Evolutionary conservation across 805 yeast genomes (phyloP).

Genomic region (Komagataella pseudopastoris): DNA sequence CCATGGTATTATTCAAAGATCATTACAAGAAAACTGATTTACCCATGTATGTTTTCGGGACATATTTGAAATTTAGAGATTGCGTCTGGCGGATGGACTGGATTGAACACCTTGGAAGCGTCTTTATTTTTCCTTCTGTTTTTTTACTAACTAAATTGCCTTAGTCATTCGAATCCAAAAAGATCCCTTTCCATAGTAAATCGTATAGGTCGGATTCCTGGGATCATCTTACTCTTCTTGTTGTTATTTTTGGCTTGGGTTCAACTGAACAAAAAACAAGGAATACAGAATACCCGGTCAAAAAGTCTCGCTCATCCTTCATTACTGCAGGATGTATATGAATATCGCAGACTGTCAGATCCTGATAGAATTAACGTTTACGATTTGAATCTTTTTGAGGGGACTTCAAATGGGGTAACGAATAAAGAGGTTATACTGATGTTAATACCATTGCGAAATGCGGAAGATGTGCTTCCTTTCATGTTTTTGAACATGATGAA

Average conservation of each 20-base stretch:
- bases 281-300: background rate
- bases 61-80: too few relatives aligned
- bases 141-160: background rate
- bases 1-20: constrained; percentile 1
- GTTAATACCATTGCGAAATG: constrained; percentile 68
- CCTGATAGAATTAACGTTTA: constrained; percentile 33
- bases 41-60: constrained; percentile 24
- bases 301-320: background rate
- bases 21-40: constrained; percentile 31
- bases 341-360: background rate
- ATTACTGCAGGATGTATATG: background rate
- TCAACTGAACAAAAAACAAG: background rate
- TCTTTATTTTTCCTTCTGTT: background rate
- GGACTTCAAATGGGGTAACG: constrained; percentile 32
- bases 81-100: too few relatives aligned
- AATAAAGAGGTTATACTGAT: constrained; percentile 54
- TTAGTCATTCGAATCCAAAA: background rate
- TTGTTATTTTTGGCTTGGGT: background rate
- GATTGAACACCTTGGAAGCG: too few relatives aligned
- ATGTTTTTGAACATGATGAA: constrained; percentile 82
- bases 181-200: background rate
- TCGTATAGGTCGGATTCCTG: background rate
- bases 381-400: constrained; percentile 46
- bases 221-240: background rate
- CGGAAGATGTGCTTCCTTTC: constrained; percentile 62